These are phyloP conservation scores for Marchantia polymorpha DNA, from an alignment of 225 moss, liverwort and hornwort species.

Conservation along the genomic window DNA sequence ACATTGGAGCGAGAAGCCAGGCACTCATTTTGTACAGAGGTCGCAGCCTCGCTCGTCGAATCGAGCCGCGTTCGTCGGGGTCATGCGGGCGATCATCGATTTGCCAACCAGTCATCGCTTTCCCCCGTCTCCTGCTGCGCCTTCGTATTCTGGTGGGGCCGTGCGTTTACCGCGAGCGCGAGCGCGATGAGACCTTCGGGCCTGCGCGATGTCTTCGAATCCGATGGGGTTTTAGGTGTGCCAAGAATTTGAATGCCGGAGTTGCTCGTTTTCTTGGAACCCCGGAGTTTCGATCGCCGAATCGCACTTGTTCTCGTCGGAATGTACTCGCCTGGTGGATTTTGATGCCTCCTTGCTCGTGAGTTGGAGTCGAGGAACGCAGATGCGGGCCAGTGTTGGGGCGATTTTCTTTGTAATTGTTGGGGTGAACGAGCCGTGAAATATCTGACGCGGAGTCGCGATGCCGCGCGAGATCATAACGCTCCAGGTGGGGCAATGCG, in stretches of 20 bases:
- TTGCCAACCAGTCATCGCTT: background rate
- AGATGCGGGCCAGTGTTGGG: background rate
- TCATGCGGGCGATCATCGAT: background rate
- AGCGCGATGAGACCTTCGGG: background rate
- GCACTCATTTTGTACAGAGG: no score
- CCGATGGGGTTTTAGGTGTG: background rate
- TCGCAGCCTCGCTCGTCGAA: no score
- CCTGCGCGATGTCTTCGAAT: background rate
- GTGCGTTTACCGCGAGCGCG: no score
- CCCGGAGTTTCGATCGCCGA: background rate
- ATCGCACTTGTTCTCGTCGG: background rate
- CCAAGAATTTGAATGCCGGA: background rate
- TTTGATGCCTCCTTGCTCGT: background rate
- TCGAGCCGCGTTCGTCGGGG: no score
- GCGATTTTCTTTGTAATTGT: background rate
- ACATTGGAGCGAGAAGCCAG: no score
- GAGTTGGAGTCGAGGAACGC: background rate
- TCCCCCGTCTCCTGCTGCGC: background rate
- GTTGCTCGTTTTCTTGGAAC: background rate
- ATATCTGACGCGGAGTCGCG: conserved; percentile 15
- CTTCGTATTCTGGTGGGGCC: background rate
- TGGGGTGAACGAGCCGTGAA: background rate
- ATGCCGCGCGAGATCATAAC: conserved; percentile 99
- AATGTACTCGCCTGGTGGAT: background rate
- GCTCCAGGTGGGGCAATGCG: conserved; percentile 99